Conservation (phyloP, 345 rosid genomes). For the Citrus cavaleriei region DNA sequence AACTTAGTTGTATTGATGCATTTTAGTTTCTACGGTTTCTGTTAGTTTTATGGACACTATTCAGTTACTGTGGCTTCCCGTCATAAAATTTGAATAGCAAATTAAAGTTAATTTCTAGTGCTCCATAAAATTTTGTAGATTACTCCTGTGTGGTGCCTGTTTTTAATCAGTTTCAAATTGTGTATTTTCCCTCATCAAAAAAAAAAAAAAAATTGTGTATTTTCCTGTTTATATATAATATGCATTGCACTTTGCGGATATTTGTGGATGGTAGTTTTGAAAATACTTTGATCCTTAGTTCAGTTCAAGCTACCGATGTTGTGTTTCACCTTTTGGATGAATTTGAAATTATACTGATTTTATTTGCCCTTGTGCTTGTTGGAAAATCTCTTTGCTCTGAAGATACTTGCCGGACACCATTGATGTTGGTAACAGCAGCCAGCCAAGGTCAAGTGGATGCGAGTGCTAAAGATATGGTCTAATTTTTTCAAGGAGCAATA, state of each 20-base stretch:
- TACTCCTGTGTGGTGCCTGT: background rate
- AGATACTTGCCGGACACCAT: slow-evolving; percentile 70
- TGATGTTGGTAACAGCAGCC: slow-evolving; percentile 51
- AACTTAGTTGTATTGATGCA: background rate
- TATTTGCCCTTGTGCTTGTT: background rate
- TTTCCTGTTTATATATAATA: background rate
- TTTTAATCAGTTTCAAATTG: background rate
- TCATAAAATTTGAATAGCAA: background rate
- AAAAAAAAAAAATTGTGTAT: background rate
- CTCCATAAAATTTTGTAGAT: background rate
- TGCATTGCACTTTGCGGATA: background rate
- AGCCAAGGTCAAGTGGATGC: slow-evolving; percentile 47
- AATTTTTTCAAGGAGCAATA: slow-evolving; percentile 19
- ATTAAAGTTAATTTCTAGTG: background rate
- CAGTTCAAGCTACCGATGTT: background rate
- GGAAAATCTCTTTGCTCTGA: slow-evolving; percentile 1
- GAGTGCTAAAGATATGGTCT: slow-evolving; percentile 36
- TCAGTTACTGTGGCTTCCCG: background rate
- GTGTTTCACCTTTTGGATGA: background rate
- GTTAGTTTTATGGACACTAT: background rate
- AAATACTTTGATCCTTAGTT: background rate
- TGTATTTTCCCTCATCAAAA: background rate
- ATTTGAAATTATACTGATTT: slow-evolving; percentile 9
- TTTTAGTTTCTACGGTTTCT: background rate
- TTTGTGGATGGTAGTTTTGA: background rate